Conservation (phyloP, 75 land plant genomes). For the Chamaecyparis obtusa region DNA sequence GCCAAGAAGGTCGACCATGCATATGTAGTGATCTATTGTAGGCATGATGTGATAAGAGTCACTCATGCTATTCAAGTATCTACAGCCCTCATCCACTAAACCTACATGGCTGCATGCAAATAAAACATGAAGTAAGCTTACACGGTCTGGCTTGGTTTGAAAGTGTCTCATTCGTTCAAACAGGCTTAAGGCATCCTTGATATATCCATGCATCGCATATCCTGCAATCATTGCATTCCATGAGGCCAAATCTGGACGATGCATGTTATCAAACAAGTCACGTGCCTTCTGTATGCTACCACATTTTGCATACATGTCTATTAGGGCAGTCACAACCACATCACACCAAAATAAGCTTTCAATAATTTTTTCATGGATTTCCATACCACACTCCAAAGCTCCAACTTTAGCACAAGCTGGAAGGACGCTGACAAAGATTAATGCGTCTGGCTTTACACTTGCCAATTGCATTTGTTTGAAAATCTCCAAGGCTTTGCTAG, state of each 20-base stretch:
- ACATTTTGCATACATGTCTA: slow-evolving; percentile 32
- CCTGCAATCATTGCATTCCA: slow-evolving; percentile 16
- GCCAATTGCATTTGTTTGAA: slow-evolving; percentile 33
- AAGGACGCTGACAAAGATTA: slow-evolving; percentile 40
- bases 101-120: slow-evolving; percentile 31
- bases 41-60: slow-evolving; percentile 14
- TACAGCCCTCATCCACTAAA: slow-evolving; percentile 15
- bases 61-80: slow-evolving; percentile 15
- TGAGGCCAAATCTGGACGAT: not conserved
- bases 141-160: not conserved
- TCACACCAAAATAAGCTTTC: slow-evolving; percentile 35
- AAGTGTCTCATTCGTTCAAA: slow-evolving; percentile 9
- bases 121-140: slow-evolving; percentile 15
- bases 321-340: slow-evolving; percentile 31
- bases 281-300: slow-evolving; percentile 12
- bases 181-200: slow-evolving; percentile 11
- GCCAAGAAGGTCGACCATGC: slow-evolving; percentile 33
- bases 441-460: slow-evolving; percentile 28
- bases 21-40: slow-evolving; percentile 18
- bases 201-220: slow-evolving; percentile 13
- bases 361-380: slow-evolving; percentile 34
- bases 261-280: slow-evolving; percentile 10
- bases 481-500: slow-evolving; percentile 27
- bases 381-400: slow-evolving; percentile 35
- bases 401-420: slow-evolving; percentile 45